These are phyloP conservation scores for Ephemerocybe angulata DNA, from an alignment of 768 basidiomycete genomes.

Conservation along the genomic window DNA sequence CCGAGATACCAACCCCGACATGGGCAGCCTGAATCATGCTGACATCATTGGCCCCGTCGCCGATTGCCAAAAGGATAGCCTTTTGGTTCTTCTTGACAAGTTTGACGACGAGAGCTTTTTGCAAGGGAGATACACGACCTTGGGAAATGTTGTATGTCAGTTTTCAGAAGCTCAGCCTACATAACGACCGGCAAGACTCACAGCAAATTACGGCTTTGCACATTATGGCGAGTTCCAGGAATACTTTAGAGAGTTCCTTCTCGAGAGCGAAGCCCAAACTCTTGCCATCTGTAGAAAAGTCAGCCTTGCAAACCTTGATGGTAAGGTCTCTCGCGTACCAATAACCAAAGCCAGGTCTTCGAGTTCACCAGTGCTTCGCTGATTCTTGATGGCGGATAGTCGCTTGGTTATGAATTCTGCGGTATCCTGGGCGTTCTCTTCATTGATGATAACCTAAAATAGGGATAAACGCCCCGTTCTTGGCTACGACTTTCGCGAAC, in stretches of 20 bases:
- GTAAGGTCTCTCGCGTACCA: slow-evolving; percentile 45
- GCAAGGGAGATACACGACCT: slow-evolving; percentile 96
- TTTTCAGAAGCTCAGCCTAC: neutral
- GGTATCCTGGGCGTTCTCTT: slow-evolving; percentile 77
- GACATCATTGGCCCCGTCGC: slow-evolving; percentile 97
- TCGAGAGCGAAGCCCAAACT: slow-evolving; percentile 90
- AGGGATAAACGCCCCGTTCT: neutral
- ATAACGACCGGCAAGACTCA: slow-evolving; percentile 36
- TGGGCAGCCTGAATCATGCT: slow-evolving; percentile 99
- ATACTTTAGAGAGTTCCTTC: slow-evolving; percentile 84
- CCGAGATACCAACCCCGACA: slow-evolving; percentile 96
- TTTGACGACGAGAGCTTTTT: slow-evolving; percentile 97
- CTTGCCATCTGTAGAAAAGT: slow-evolving; percentile 74
- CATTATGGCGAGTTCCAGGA: slow-evolving; percentile 94
- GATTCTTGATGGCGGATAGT: slow-evolving; percentile 88
- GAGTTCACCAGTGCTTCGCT: slow-evolving; percentile 83
- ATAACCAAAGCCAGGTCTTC: slow-evolving; percentile 96
- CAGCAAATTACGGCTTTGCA: slow-evolving; percentile 99
- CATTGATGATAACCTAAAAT: slow-evolving; percentile 87
- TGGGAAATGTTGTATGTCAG: slow-evolving; percentile 7
- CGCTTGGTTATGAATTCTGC: slow-evolving; percentile 85
- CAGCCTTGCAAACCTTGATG: slow-evolving; percentile 5
- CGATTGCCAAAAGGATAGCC: slow-evolving; percentile 91
- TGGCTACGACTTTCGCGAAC: slow-evolving; percentile 18
- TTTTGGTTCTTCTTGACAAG: slow-evolving; percentile 98